Conservation (phyloP, 345 rosid genomes). For the Turnera subulata region DNA sequence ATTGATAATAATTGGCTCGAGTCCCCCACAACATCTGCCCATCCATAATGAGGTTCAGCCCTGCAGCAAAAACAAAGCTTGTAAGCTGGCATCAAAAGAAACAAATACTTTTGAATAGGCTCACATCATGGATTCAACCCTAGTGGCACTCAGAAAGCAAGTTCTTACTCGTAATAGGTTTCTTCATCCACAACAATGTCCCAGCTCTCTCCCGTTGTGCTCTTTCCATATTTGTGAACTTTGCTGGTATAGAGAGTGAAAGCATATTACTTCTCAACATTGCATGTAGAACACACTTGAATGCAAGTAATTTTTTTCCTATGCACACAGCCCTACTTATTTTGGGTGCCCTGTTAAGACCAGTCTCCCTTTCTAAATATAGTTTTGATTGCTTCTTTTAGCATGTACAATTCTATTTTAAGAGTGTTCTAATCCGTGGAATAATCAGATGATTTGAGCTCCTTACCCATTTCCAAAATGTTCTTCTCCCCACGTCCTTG, state of each 20-base stretch:
- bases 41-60: constrained; percentile 98
- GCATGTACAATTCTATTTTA: neutral
- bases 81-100: too few species aligned
- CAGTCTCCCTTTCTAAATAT: too few species aligned
- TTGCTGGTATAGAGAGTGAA: constrained; percentile 45
- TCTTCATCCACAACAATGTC: constrained; percentile 93
- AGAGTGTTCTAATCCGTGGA: neutral
- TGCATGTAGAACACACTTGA: neutral
- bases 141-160: constrained; percentile 1
- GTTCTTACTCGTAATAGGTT: constrained; percentile 83
- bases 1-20: constrained; percentile 81
- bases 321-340: too few species aligned
- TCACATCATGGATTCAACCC: too few species aligned
- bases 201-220: constrained; percentile 98
- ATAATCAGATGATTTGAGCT: constrained; percentile 9
- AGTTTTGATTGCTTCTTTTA: too few species aligned
- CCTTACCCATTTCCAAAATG: constrained; percentile 94
- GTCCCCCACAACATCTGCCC: constrained; percentile 96
- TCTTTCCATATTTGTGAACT: constrained; percentile 95
- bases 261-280: constrained; percentile 9
- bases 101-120: too few species aligned
- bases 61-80: constrained; percentile 30
- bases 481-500: constrained; percentile 99
- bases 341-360: too few species aligned
- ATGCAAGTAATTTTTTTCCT: too few species aligned